A percentile compares a stretch with the other conserved stretches of the same genome.
phyloP scores from a whole-genome alignment of 1,284 basidiomycete species.

The Grifola frondosa region DNA sequence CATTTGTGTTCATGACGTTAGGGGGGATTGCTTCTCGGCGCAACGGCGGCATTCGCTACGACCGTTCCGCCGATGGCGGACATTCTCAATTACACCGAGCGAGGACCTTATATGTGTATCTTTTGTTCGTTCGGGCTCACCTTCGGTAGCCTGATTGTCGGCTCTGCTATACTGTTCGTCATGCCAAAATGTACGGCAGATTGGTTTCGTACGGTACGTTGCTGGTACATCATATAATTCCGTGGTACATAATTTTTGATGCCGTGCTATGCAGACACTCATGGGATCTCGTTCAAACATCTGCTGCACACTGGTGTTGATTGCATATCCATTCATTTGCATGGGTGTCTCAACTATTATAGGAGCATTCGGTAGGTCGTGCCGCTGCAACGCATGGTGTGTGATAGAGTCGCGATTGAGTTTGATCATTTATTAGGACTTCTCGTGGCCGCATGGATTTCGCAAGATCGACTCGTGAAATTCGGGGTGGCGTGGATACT shows the following conservation, averaged over 20 bases:
- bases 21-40: slow-evolving; percentile 13
- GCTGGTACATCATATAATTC: too few relatives aligned
- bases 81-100: slow-evolving; percentile 13
- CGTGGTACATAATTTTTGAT: too few relatives aligned
- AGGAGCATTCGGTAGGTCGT: slow-evolving; percentile 1
- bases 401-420: too few relatives aligned
- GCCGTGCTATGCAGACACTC: slow-evolving; percentile 1
- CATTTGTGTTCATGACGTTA: too few relatives aligned
- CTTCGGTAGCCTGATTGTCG: slow-evolving; percentile 19
- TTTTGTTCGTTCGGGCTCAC: slow-evolving; percentile 13
- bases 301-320: slow-evolving; percentile 7
- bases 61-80: slow-evolving; percentile 10
- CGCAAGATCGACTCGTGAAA: too few relatives aligned
- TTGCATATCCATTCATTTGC: slow-evolving; percentile 10
- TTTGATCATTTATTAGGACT: too few relatives aligned
- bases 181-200: slow-evolving; percentile 11
- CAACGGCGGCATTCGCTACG: slow-evolving; percentile 16
- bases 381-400: too few relatives aligned
- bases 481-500: too few relatives aligned
- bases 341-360: slow-evolving; percentile 5
- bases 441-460: too few relatives aligned
- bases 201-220: too few relatives aligned
- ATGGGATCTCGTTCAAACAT: slow-evolving; percentile 7
- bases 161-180: slow-evolving; percentile 14
- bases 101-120: slow-evolving; percentile 16